phyloP scores from a whole-genome alignment of 2,329 filamentous ascomycete genomes.

The Talaromyces pinophilus region DNA sequence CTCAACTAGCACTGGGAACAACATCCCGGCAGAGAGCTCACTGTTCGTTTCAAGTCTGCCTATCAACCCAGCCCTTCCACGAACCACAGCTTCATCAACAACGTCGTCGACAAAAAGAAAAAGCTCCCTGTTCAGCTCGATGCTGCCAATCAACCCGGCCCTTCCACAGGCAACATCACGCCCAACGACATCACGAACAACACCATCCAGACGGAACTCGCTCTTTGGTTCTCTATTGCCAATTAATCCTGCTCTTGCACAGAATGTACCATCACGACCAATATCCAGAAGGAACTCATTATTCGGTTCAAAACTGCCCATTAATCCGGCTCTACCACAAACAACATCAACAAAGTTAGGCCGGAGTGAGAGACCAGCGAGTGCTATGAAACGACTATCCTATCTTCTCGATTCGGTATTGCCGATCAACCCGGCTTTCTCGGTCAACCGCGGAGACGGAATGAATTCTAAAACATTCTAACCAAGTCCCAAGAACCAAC shows the following conservation, averaged over 20 bases:
- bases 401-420: conserved; percentile 36
- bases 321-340: conserved; percentile 5
- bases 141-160: conserved; percentile 25
- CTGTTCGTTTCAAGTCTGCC: conserved; percentile 19
- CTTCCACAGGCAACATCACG: conserved; percentile 3
- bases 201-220: conserved; percentile 21
- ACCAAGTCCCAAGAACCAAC: background rate
- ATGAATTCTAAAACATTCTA: conserved; percentile 5
- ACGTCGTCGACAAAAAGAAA: background rate
- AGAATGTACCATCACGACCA: conserved; percentile 22
- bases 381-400: conserved; percentile 23
- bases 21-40: background rate
- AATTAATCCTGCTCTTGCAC: conserved; percentile 25
- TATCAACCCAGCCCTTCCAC: conserved; percentile 26
- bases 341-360: conserved; percentile 25
- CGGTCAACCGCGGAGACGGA: conserved; percentile 1
- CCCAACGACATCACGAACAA: conserved; percentile 16
- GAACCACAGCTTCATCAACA: conserved; percentile 11
- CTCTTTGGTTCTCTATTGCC: conserved; percentile 19
- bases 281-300: conserved; percentile 8
- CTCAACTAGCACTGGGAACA: background rate
- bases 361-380: conserved; percentile 23
- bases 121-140: conserved; percentile 15
- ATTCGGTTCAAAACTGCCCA: background rate
- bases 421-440: conserved; percentile 37